A percentile compares a stretch with the other conserved stretches of the same genome.
Conservation (phyloP, 768 basidiomycete species). For the Mycena haematopus region DNA sequence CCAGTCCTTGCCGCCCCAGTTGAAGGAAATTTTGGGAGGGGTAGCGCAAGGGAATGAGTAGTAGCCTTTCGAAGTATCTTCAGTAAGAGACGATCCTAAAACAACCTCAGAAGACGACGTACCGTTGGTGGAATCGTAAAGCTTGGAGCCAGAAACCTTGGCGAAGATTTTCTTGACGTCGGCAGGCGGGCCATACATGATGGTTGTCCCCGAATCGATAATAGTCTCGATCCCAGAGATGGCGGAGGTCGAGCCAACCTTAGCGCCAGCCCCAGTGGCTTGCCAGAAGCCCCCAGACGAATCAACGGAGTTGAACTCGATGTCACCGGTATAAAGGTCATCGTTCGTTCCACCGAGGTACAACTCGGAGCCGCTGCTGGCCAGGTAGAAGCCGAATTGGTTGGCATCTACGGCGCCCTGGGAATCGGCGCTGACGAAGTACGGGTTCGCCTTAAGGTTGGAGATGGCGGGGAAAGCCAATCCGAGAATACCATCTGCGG, state of each 20-base stretch:
- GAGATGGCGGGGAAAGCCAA: constrained; percentile 47
- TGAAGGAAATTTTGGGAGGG: constrained; percentile 39
- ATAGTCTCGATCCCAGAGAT: constrained; percentile 31
- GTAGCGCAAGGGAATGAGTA: constrained; percentile 34
- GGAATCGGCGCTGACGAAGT: constrained; percentile 49
- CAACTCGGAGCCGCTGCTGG: constrained; percentile 50
- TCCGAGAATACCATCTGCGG: constrained; percentile 35
- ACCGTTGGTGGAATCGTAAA: constrained; percentile 7
- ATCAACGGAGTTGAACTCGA: constrained; percentile 42
- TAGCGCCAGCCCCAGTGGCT: constrained; percentile 27
- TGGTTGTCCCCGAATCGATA: constrained; percentile 45
- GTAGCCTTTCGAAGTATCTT: background rate
- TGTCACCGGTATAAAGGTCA: constrained; percentile 48
- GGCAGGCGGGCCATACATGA: constrained; percentile 20
- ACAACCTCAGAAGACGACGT: too few relatives aligned
- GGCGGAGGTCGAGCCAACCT: constrained; percentile 22
- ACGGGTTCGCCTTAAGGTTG: constrained; percentile 36
- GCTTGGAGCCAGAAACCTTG: constrained; percentile 6
- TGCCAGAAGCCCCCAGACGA: constrained; percentile 37
- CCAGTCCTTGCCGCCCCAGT: constrained; percentile 44
- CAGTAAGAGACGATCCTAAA: background rate
- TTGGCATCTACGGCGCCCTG: constrained; percentile 38
- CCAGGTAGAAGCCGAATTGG: constrained; percentile 54
- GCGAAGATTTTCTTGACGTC: constrained; percentile 6
- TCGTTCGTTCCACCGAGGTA: constrained; percentile 58